Conservation (phyloP, 371 early-diverging fungal genomes). For the Syncephalastrum sp. region DNA sequence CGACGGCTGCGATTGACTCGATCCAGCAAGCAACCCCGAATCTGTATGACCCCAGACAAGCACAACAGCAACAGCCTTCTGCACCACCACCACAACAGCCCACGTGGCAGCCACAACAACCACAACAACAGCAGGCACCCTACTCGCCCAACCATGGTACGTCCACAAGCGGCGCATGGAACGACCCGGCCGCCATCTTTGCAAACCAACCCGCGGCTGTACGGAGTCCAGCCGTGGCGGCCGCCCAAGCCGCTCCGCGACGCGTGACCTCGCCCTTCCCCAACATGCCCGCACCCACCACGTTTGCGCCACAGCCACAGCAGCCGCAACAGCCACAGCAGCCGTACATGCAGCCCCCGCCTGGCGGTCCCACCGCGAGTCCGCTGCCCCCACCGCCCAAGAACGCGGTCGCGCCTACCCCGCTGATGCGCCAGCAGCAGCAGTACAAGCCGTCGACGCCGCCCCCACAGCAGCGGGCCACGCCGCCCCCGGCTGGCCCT, state of each 20-base stretch:
- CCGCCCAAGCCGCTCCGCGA: slow-evolving; percentile 21
- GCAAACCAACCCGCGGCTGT: slow-evolving; percentile 18
- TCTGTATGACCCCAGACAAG: too few relatives aligned
- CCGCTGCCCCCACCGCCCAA: slow-evolving; percentile 40
- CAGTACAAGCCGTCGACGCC: too few relatives aligned
- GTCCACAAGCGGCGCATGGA: slow-evolving; percentile 48
- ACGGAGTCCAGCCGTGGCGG: slow-evolving; percentile 23
- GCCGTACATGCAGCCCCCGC: slow-evolving; percentile 14
- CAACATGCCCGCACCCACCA: slow-evolving; percentile 33
- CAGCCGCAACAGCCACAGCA: slow-evolving; percentile 19
- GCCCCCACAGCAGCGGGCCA: too few relatives aligned
- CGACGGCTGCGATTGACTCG: not conserved
- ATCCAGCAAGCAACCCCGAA: too few relatives aligned
- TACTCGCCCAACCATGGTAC: slow-evolving; percentile 7
- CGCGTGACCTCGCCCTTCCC: slow-evolving; percentile 51
- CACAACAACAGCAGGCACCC: not conserved
- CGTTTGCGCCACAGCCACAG: slow-evolving; percentile 27
- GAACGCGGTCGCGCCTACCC: slow-evolving; percentile 30
- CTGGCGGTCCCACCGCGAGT: slow-evolving; percentile 9
- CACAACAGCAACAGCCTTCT: too few relatives aligned
- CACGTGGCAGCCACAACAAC: too few relatives aligned
- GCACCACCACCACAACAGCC: too few relatives aligned
- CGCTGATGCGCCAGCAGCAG: slow-evolving; percentile 7
- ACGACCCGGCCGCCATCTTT: slow-evolving; percentile 52
- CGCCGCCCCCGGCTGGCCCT: too few relatives aligned